Conservation (phyloP, 441 rosid genomes). For the Manihot esculenta region DNA sequence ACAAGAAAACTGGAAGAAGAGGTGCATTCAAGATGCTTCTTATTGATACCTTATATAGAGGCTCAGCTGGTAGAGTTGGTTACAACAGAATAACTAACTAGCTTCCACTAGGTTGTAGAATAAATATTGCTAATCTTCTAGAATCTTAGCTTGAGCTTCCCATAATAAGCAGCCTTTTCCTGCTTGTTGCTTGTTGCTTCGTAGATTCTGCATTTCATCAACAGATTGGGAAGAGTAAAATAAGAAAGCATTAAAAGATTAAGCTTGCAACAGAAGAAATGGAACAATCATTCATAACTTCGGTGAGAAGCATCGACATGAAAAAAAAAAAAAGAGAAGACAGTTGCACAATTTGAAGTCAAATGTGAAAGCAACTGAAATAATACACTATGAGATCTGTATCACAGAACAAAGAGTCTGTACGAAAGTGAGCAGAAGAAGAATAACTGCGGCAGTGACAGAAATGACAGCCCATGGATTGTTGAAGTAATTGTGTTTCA, state of each 20-base stretch:
- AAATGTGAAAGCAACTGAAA: neutral
- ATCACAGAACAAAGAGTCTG: constrained; percentile 8
- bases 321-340: neutral
- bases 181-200: neutral
- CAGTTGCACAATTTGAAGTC: neutral
- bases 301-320: neutral
- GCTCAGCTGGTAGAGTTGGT: no score
- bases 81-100: no score
- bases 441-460: constrained; percentile 6
- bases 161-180: no score
- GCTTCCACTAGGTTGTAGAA: no score
- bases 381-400: neutral
- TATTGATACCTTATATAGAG: no score
- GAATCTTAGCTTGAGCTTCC: no score
- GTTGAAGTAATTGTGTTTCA: constrained; percentile 17
- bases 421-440: constrained; percentile 19
- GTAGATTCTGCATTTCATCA: neutral
- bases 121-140: no score
- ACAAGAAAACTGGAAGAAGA: no score
- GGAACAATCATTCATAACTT: neutral
- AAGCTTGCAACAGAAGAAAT: neutral
- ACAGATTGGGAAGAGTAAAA: neutral
- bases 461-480: constrained; percentile 15
- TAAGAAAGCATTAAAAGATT: neutral
- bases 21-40: no score